Evolutionary conservation across 805 yeast genomes (phyloP), one percentile per base, ranked within the genome.

Genomic region (Candida stauntonica): DNA sequence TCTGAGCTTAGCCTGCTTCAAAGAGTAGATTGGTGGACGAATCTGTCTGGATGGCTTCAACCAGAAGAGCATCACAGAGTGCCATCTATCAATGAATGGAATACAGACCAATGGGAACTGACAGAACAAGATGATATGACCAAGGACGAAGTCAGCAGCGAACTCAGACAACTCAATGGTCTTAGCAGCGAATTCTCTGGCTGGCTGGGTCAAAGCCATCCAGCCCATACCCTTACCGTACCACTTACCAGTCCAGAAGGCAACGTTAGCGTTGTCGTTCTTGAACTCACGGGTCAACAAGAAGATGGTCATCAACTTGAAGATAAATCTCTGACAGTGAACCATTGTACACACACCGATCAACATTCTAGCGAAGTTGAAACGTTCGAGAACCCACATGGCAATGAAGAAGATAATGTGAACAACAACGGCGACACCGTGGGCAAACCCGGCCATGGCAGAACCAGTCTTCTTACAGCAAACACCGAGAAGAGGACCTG

Each of bases 221-320:
- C 81, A 79, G 44, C 98, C 99, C 65, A 91, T 68, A 58, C 95
- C 93, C 44, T 86, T 73, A 43, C 95, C 93, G 64, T 89, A 88
- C 99, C 99, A 93, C 67, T 88, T 89, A 75, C 99, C 99, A 42
- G 96, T 86, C 99, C 99, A 93, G 94, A 95, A 93, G 20, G 99
- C 98, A 54, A 95, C 84, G 70, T 93, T 93, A 26, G 98, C 73
- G 60, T 81, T 86, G 67, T 91, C 97, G 55, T 85, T 86, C 80
- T 87, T 87, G 73, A 88, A 88, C 70, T 93, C 99, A 72, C 99
- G 81, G 37, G 97, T 86, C 60, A 94, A 72, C 64, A 81, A 68
- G 50, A 78, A 64, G 37, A 82, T 69, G 9, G 95, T 86, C 72
- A 93, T 71, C 54, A 82, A 61, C 72, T 88, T 88, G 77, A 91